phyloP scores from a whole-genome alignment of 768 basidiomycete genomes.

The Hypholoma fasciculare region DNA sequence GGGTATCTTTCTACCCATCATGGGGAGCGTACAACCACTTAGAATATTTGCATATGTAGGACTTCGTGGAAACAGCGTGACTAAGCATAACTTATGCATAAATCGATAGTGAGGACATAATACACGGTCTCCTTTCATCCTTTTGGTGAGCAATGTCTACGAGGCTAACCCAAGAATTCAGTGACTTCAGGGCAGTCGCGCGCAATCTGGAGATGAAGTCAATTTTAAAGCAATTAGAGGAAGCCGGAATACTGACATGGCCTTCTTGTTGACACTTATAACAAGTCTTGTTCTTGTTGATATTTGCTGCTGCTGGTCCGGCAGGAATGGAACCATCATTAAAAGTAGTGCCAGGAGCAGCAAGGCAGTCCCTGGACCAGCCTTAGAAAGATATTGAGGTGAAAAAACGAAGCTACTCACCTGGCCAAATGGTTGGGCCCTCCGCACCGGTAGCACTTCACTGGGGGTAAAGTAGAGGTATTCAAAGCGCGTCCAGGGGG shows the following conservation, averaged over 20 bases:
- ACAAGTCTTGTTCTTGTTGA: conserved; percentile 75
- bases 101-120: background rate
- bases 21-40: background rate
- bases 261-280: conserved; percentile 89
- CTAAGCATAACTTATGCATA: conserved; percentile 3
- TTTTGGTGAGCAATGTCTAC: background rate
- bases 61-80: background rate
- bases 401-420: conserved; percentile 32
- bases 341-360: conserved; percentile 58
- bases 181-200: conserved; percentile 61
- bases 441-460: conserved; percentile 90
- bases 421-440: conserved; percentile 87
- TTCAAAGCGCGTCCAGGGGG: conserved; percentile 77
- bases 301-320: conserved; percentile 39
- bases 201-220: conserved; percentile 46
- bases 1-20: no score
- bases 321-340: conserved; percentile 42
- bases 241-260: conserved; percentile 56
- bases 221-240: background rate
- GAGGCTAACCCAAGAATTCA: conserved; percentile 48
- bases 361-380: conserved; percentile 72
- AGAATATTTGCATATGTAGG: background rate
- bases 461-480: conserved; percentile 73
- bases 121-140: background rate
- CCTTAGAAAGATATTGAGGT: conserved; percentile 1